Base-by-base conservation (phyloP, 2,329 filamentous ascomycete genomes). In the Microsporum audouinii region DNA sequence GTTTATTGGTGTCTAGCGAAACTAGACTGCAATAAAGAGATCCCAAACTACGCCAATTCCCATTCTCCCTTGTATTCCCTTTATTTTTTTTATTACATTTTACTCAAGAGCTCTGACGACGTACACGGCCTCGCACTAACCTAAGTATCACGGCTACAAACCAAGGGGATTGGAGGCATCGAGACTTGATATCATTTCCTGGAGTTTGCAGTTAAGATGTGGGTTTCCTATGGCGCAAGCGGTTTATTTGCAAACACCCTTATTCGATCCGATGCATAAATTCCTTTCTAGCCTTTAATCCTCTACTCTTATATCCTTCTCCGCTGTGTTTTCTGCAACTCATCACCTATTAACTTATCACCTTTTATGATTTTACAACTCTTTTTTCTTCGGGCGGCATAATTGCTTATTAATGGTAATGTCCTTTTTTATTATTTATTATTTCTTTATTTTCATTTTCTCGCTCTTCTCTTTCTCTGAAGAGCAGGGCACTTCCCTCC, bases 371-470 rank as follows among this genome's bases (percentile, higher is more conserved):
- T 57, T 12, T 27, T 57, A 41, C 39, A 33, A 12, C 14, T 55
- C 49, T 55, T 36, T 55, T n/a, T 31, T 29, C 45, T 56, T 36
- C 39, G 36, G 55, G 36, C 14, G 23, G 34, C 36, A 14, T 43
- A 57, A 43, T 41, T 56, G 55, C 55, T 41, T 17, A 39, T 57
- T 57, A 57, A 57, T 57, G 39, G 55, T 57, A 57, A 57, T 57
- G 55, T 57, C 39, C 17, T 23, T 57, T 43, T 57, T 29, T 57
- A 39, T 39, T 39, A 38, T 57, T 33, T 41, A 29, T 41, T 41
- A 57, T 41, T 57, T 55, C 36, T 12, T 36, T 17, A 36, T 34
- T 55, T 27, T 34, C 31, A 5, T 36, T n/a, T 36, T n/a, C 12
- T 29, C 47, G 14, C 49, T 34, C 51, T 23, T 51, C 27, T 29